A percentile compares a stretch with the other conserved stretches of the same genome.
Conservation (phyloP, 2,329 filamentous ascomycete genomes). For the Trichoderma sp. region DNA sequence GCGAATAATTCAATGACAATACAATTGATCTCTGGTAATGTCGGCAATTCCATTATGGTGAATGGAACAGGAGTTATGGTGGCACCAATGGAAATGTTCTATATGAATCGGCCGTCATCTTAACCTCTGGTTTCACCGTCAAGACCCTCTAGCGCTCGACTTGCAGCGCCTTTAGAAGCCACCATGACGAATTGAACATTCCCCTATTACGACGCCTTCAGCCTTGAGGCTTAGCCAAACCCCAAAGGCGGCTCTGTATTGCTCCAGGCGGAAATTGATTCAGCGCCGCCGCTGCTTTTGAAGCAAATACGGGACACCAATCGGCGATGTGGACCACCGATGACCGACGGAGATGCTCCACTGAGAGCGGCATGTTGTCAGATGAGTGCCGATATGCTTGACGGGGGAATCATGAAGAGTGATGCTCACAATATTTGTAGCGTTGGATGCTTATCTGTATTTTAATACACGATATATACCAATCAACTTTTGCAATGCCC, state of each 20-base stretch:
- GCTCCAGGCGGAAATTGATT: not conserved
- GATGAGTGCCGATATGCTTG: not conserved
- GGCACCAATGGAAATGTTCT: too few species aligned
- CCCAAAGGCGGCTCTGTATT: not conserved
- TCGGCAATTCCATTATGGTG: not conserved
- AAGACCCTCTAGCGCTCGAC: not conserved
- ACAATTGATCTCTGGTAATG: not conserved
- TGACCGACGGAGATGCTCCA: not conserved
- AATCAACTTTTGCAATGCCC: not conserved
- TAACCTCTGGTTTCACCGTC: not conserved
- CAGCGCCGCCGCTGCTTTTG: not conserved
- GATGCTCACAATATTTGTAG: not conserved
- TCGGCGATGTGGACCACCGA: conserved; percentile 4
- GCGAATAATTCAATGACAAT: too few species aligned
- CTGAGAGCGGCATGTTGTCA: not conserved
- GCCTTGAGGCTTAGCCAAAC: not conserved
- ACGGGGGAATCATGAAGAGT: not conserved
- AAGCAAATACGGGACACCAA: not conserved
- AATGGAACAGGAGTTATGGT: not conserved
- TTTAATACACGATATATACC: not conserved
- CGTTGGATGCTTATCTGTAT: not conserved
- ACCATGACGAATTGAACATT: not conserved
- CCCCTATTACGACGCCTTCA: not conserved
- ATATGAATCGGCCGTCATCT: not conserved
- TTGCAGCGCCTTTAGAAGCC: not conserved